A percentile compares a stretch with the other conserved stretches of the same genome.
Conservation (phyloP, 495 filamentous ascomycete species). For the Polyplosphaeria fusca region DNA sequence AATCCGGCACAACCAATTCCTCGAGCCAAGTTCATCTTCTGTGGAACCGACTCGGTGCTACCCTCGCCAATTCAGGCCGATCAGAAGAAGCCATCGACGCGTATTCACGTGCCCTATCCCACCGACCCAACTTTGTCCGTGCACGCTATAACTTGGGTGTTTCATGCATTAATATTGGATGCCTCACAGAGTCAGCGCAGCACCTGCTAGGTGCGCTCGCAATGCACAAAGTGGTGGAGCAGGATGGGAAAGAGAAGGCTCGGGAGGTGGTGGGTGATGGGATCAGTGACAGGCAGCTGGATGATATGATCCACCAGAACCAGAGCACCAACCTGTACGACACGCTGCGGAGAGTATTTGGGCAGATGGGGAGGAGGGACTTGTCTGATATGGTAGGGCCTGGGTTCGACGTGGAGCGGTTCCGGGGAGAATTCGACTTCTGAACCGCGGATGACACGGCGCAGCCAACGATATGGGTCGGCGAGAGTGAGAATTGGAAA, state of each 20-base stretch:
- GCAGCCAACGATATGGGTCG: background rate
- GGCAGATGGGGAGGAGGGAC: conserved; percentile 87
- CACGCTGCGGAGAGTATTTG: conserved; percentile 86
- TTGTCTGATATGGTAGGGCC: conserved; percentile 79
- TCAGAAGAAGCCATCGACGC: conserved; percentile 94
- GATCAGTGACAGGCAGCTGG: conserved; percentile 65
- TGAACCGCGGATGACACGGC: conserved; percentile 38
- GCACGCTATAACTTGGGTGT: conserved; percentile 97
- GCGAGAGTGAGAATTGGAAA: background rate
- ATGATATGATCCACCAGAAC: conserved; percentile 83
- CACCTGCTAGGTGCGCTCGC: conserved; percentile 88
- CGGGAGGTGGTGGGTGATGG: conserved; percentile 68
- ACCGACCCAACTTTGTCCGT: conserved; percentile 92
- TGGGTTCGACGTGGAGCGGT: conserved; percentile 87
- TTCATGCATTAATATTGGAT: conserved; percentile 95
- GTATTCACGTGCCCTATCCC: conserved; percentile 84
- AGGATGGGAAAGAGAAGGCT: conserved; percentile 76
- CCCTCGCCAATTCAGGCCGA: conserved; percentile 88
- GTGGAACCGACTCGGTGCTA: conserved; percentile 97
- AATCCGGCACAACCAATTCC: conserved; percentile 72
- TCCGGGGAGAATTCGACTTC: conserved; percentile 78
- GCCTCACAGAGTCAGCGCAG: conserved; percentile 85
- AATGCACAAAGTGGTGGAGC: conserved; percentile 96
- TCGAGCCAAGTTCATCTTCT: conserved; percentile 80
- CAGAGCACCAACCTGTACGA: conserved; percentile 95